Evolutionary conservation across 116 monocot species (phyloP).

Genomic region (Dioscorea cayenensis): DNA sequence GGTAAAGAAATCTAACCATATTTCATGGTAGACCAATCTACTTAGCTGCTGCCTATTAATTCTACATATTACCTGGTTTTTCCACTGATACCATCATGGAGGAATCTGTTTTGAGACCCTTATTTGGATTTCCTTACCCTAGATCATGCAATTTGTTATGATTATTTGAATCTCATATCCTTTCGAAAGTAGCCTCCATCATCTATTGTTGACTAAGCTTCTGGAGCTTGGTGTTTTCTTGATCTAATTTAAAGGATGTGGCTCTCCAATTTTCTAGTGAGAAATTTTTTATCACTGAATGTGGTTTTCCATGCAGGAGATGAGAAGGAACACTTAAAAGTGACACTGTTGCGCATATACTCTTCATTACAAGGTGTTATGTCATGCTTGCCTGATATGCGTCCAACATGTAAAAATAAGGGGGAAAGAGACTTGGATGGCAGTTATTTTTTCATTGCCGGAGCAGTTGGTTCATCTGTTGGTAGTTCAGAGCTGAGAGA

Average conservation of each 20-base stretch:
- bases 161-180: too few species aligned
- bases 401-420: constrained; percentile 44
- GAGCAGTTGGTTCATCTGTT: constrained; percentile 65
- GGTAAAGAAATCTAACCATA: background rate
- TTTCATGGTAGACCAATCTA: background rate
- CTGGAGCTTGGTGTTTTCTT: background rate
- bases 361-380: constrained; percentile 89
- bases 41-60: background rate
- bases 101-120: too few species aligned
- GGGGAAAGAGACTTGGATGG: constrained; percentile 22
- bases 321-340: constrained; percentile 92
- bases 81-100: too few species aligned
- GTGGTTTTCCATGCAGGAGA: constrained; percentile 39
- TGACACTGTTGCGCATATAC: constrained; percentile 81
- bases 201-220: background rate
- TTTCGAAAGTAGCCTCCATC: too few species aligned
- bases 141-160: too few species aligned
- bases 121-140: too few species aligned
- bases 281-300: background rate
- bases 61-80: background rate
- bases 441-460: constrained; percentile 57
- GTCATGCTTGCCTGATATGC: constrained; percentile 95
- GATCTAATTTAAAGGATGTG: background rate
- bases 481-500: constrained; percentile 86
- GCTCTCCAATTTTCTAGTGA: background rate